Evolutionary conservation across 2,329 filamentous ascomycete species (phyloP), one percentile per base, ranked within the genome.

Genomic region (Colletotrichum magnum): DNA sequence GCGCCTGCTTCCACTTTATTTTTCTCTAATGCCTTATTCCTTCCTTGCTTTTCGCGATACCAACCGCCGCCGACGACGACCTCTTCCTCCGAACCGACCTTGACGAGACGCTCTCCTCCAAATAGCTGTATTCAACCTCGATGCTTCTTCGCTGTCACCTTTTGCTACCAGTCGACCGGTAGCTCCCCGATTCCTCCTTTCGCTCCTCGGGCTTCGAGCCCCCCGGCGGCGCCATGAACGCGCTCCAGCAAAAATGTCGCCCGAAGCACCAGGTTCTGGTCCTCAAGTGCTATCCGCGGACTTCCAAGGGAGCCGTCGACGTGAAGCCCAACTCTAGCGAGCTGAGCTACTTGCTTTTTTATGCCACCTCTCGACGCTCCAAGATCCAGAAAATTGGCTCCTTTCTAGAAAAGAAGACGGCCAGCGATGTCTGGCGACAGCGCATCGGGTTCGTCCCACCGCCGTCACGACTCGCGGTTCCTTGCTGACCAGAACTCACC

Each of bases 251-350:
- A 76, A 90, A 86, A 81, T 91, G 89, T 81, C 94, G 95, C 70
- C 95, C 96, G 32, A 98, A 98, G 86, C 96, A 99, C 84, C 95
- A 98, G 87, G 93, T 98, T 75, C 86, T 98, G 71, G 92, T 98
- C 74, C 89, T 98, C 73, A 98, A 97, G 84, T 98, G 95, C 86
- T 99, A 98, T 81, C 96, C 96, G 48, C 92, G 93, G 74, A 95
- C 93, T 72, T 93, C 93, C 73, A 98, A 98, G 83, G 94, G 94
- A 59, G 92, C 93, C 71, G 92, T 95, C 78, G 94, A 97, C 77
- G 94, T 97, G 77, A 97, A 95, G 83, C 95, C 96, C 52, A 98
- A 98, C 82, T 94, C 94, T 73, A 97, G 94, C 83, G 96, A 99
- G 85, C 89, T 99, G 72, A 97, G 94, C 82, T 98, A 98, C 79